Base-by-base conservation (phyloP, 192 early-diverging fungal species). In the Gaertneriomyces sp. region DNA sequence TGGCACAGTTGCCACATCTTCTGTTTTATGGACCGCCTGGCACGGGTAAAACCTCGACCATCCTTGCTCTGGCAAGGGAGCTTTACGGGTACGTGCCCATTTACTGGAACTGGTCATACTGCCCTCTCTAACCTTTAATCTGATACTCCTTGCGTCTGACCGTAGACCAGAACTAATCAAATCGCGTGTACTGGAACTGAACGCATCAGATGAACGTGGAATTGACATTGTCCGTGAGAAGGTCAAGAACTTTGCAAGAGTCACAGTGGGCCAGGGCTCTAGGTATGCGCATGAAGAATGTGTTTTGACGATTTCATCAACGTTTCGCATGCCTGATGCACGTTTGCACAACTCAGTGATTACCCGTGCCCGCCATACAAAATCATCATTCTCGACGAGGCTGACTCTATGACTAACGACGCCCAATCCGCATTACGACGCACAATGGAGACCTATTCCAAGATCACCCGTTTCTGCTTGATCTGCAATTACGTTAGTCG, bases 21-120 rank as follows among this genome's bases (percentile, higher is more conserved):
- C 75, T 98, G 20, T 90, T 99, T 60, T 99, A 99, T 77, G 97
- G 97, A 9, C 97, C 97, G 16, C 94, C 97, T 5, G 97, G 95
- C 6, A 96, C 94, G 3, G 95, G 95, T 4, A 96, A 98, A 72
- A 98, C 95, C 0, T 93, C 95, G 5, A 94, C 94, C 5, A 94
- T 96, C 51, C 74, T 98, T 19, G 96, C 96, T 0, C 77, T 96
- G 45, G 85, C 92, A 17, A 77, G 88, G n/a, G 89, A 91, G 60
- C 73, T 93, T 45, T 93, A 88, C 63, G 91, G 90, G 89, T 92
- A 77, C 25, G 53, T 19, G 10, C 14, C 41, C 56, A 40, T 8
- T 41, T 10, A 38, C 2, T 38, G 45, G 12, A 74, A 45, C 43
- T 38, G 42, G 40, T 46, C 12, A 33, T 14, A n/a, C 46, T 39